Base-by-base conservation (phyloP, 139 green algal genomes). In the Closterium sp. region DNA sequence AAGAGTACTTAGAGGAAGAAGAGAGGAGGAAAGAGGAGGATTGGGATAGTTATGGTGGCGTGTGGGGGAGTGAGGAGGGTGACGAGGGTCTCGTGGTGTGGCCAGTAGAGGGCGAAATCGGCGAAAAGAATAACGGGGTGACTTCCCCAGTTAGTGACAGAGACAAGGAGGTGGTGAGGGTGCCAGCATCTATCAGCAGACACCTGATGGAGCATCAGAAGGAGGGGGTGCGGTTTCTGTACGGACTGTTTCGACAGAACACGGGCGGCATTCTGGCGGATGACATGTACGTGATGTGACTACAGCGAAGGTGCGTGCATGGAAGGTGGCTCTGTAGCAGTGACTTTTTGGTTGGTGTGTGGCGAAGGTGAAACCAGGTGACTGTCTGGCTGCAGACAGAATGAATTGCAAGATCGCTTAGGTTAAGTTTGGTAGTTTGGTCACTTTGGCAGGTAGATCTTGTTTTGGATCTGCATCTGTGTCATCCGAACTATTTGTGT, bases 161-260 rank as follows among this genome's bases (percentile, higher is more conserved):
- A 27, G 62, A 24, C 1, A 4, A 79, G 17, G 88, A 90, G 9
- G 42, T 84, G 86, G 90, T 93, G 86, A 32, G 28, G 24, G 90
- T 93, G 2, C 90, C 90, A n/a, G 90, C 90, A 10, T 93, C 86
- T 30, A 93, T 93, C 31, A 93, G 93, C 24, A 21, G 86, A 0
- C 28, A 89, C n/a, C 88, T 93, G 31, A 29, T 93, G 88, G 31
- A 32, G 31, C 88, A 93, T 89, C 90, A 93, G 31, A 30, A 89
- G 21, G 90, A 93, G 28, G 90, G 90, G 31, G 90, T 93, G 31
- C 28, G 30, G 86, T 93, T 93, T 13, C 2, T 93, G 31, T 93
- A 93, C 87, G 9, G 86, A 19, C 86, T 93, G n/a, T 93, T 93
- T 0, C 24, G 86, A 29, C 87, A 70, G 21, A 79, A n/a, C 1